These are phyloP conservation scores for Nannochloropsis salina DNA, from an alignment of 108 stramenopile species.

Conservation along the genomic window DNA sequence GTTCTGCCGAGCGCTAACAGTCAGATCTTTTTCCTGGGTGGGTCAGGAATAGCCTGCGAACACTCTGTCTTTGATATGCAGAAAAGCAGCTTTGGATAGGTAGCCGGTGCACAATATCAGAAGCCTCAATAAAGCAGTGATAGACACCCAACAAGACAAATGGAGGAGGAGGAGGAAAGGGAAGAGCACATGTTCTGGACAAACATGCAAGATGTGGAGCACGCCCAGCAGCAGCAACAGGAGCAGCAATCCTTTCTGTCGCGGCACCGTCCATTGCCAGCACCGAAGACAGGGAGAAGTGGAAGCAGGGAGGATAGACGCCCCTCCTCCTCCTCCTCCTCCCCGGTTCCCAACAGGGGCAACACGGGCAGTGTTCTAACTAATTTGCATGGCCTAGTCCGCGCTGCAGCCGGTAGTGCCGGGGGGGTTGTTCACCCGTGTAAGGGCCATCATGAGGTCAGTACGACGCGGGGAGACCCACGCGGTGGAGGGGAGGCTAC, in stretches of 20 bases:
- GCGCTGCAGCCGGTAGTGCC: background rate
- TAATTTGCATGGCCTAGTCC: background rate
- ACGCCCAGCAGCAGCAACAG: background rate
- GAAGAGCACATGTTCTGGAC: background rate
- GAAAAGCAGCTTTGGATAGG: too few relatives aligned
- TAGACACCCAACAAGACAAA: too few relatives aligned
- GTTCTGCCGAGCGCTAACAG: too few relatives aligned
- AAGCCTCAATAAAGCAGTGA: too few relatives aligned
- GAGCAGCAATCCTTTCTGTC: background rate
- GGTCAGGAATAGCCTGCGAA: too few relatives aligned
- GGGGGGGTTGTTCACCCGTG: background rate
- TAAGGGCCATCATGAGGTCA: background rate
- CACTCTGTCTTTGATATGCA: too few relatives aligned
- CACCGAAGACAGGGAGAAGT: background rate
- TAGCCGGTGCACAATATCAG: too few relatives aligned
- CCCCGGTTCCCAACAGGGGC: background rate
- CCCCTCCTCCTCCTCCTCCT: background rate
- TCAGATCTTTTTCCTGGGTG: too few relatives aligned
- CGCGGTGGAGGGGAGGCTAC: too few relatives aligned
- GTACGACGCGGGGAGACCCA: background rate
- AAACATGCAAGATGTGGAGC: background rate
- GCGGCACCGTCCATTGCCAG: background rate
- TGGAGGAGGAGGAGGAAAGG: background rate
- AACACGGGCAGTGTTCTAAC: background rate
- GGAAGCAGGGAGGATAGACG: background rate